Conservation (phyloP, 805 yeast genomes). For the Myxozyma vanderwaltii region DNA sequence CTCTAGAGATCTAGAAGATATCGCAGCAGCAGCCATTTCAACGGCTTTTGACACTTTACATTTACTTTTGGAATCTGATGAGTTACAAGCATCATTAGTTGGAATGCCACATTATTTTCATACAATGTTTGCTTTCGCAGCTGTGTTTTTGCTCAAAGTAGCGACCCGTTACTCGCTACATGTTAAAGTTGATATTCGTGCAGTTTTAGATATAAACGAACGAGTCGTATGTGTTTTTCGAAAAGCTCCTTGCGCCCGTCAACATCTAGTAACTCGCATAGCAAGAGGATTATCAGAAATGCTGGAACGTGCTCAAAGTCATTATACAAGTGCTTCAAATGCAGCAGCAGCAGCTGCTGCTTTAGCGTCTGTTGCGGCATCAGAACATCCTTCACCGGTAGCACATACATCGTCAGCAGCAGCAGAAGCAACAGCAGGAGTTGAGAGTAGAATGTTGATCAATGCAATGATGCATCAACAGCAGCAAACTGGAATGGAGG, state of each 20-base stretch:
- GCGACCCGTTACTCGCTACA: slow-evolving; percentile 18
- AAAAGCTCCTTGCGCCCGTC: slow-evolving; percentile 23
- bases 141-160: slow-evolving; percentile 24
- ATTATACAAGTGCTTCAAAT: slow-evolving; percentile 4
- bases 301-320: slow-evolving; percentile 20
- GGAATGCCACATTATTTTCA: slow-evolving; percentile 30
- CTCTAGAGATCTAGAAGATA: slow-evolving; percentile 16
- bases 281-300: slow-evolving; percentile 20
- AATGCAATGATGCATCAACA: neutral
- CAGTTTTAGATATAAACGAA: slow-evolving; percentile 6
- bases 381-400: slow-evolving; percentile 5
- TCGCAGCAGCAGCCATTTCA: slow-evolving; percentile 18
- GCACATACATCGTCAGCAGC: neutral
- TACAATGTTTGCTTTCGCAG: slow-evolving; percentile 28
- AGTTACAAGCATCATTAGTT: slow-evolving; percentile 13
- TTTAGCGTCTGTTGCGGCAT: slow-evolving; percentile 8
- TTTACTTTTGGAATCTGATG: slow-evolving; percentile 15
- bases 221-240: slow-evolving; percentile 16
- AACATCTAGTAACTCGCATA: slow-evolving; percentile 26
- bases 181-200: slow-evolving; percentile 16
- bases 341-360: slow-evolving; percentile 17
- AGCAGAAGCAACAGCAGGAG: neutral
- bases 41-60: slow-evolving; percentile 24
- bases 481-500: slow-evolving; percentile 2
- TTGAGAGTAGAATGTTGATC: neutral